phyloP scores from a whole-genome alignment of 2,329 filamentous ascomycete genomes.

The Macrophomina tecta region DNA sequence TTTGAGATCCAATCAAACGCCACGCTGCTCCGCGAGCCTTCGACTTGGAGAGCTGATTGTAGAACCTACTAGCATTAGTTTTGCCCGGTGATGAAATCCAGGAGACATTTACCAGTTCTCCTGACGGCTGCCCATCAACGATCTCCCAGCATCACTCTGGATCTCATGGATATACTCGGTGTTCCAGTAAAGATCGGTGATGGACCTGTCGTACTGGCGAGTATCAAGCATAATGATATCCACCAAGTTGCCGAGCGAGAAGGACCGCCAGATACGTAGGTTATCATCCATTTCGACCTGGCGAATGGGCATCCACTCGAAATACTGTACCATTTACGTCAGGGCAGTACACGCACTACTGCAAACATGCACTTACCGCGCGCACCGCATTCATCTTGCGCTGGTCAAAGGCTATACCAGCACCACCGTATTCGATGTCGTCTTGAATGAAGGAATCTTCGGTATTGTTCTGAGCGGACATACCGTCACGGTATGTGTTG shows the following conservation, averaged over 20 bases:
- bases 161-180: slow-evolving; percentile 67
- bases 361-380: slow-evolving; percentile 32
- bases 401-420: slow-evolving; percentile 49
- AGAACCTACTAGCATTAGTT: slow-evolving; percentile 34
- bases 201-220: slow-evolving; percentile 50
- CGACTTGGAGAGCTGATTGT: slow-evolving; percentile 59
- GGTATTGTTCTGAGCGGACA: slow-evolving; percentile 50
- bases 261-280: slow-evolving; percentile 50
- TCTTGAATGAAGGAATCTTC: slow-evolving; percentile 48
- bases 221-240: slow-evolving; percentile 54
- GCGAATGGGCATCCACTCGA: slow-evolving; percentile 52
- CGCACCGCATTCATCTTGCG: slow-evolving; percentile 55
- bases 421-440: slow-evolving; percentile 32
- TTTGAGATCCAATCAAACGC: slow-evolving; percentile 74
- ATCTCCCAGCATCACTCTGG: slow-evolving; percentile 69
- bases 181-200: slow-evolving; percentile 61
- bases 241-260: slow-evolving; percentile 49
- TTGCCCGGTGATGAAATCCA: no score
- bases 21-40: slow-evolving; percentile 63
- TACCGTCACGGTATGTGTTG: slow-evolving; percentile 51
- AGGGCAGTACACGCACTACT: not conserved
- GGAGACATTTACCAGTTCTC: slow-evolving; percentile 64
- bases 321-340: slow-evolving; percentile 37
- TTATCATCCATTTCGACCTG: slow-evolving; percentile 47
- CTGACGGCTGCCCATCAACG: slow-evolving; percentile 73